phyloP scores from a whole-genome alignment of 2,329 filamentous ascomycete species.

The Xylariomycetidae sp. region DNA sequence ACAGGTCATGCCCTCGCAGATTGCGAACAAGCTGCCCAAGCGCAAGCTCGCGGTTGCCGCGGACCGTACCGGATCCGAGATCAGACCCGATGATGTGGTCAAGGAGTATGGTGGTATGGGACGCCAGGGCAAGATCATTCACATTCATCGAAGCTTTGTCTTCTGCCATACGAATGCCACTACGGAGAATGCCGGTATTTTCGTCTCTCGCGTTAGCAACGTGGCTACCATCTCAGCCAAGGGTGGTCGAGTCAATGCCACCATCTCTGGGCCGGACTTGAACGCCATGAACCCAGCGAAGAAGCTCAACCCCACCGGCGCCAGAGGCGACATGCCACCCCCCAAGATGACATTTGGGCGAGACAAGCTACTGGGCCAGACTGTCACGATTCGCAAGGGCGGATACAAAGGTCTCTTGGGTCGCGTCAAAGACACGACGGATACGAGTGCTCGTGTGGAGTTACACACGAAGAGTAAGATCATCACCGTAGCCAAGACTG shows the following conservation, averaged over 20 bases:
- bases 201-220: slow-evolving; percentile 78
- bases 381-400: slow-evolving; percentile 80
- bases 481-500: slow-evolving; percentile 74
- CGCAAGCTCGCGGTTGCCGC: slow-evolving; percentile 83
- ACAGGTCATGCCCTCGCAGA: slow-evolving; percentile 82
- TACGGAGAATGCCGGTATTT: slow-evolving; percentile 82
- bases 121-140: slow-evolving; percentile 81
- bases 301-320: slow-evolving; percentile 59
- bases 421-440: slow-evolving; percentile 92
- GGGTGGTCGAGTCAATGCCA: slow-evolving; percentile 67
- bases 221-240: slow-evolving; percentile 92
- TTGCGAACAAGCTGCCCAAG: slow-evolving; percentile 80
- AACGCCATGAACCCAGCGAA: slow-evolving; percentile 89
- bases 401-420: slow-evolving; percentile 89
- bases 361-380: slow-evolving; percentile 84
- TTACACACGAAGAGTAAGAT: slow-evolving; percentile 92
- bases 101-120: slow-evolving; percentile 84
- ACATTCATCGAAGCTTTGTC: slow-evolving; percentile 88
- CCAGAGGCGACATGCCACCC: slow-evolving; percentile 54
- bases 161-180: slow-evolving; percentile 82
- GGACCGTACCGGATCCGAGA: slow-evolving; percentile 88
- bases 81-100: slow-evolving; percentile 84
- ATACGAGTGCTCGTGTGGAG: slow-evolving; percentile 80
- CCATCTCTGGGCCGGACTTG: slow-evolving; percentile 63
- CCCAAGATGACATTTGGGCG: slow-evolving; percentile 68